Evolutionary conservation across 2,329 filamentous ascomycete species (phyloP).

Genomic region (Daldinia sp.): DNA sequence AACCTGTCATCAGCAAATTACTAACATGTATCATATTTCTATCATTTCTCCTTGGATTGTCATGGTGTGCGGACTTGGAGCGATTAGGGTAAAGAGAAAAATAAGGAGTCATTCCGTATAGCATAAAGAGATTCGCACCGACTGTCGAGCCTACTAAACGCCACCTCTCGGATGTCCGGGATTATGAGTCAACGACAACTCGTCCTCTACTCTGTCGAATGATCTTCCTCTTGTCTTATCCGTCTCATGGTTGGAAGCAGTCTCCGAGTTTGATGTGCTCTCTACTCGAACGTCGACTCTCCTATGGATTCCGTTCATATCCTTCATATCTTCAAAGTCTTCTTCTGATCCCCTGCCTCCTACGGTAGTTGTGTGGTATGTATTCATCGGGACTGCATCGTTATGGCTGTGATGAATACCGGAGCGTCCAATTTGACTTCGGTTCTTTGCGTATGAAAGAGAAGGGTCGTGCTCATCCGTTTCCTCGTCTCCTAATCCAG

Average conservation of each 20-base stretch:
- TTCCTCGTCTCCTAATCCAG: conserved; percentile 17
- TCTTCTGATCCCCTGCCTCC: conserved; percentile 9
- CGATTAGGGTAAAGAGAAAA: not conserved
- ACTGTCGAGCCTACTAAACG: not conserved
- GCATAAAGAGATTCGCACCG: too few relatives aligned
- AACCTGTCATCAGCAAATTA: not conserved
- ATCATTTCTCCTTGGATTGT: not conserved
- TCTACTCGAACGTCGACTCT: conserved; percentile 24
- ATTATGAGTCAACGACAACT: conserved; percentile 17
- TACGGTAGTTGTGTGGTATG: conserved; percentile 18
- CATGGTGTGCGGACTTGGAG: not conserved
- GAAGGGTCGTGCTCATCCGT: not conserved
- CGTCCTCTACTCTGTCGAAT: conserved; percentile 18
- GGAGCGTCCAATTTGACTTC: not conserved
- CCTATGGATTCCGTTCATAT: conserved; percentile 14
- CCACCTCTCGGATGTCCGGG: conserved; percentile 18
- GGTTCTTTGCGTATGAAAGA: conserved; percentile 16
- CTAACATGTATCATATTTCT: not conserved
- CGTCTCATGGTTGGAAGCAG: not conserved
- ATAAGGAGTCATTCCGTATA: not conserved
- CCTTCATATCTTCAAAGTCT: conserved; percentile 14
- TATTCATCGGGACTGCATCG: conserved; percentile 18
- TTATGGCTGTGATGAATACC: conserved; percentile 6
- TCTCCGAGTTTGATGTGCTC: conserved; percentile 18
- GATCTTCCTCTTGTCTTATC: conserved; percentile 1